Evolutionary conservation across 2,329 filamentous ascomycete genomes (phyloP).

Genomic region (Ophiobolus disseminans): DNA sequence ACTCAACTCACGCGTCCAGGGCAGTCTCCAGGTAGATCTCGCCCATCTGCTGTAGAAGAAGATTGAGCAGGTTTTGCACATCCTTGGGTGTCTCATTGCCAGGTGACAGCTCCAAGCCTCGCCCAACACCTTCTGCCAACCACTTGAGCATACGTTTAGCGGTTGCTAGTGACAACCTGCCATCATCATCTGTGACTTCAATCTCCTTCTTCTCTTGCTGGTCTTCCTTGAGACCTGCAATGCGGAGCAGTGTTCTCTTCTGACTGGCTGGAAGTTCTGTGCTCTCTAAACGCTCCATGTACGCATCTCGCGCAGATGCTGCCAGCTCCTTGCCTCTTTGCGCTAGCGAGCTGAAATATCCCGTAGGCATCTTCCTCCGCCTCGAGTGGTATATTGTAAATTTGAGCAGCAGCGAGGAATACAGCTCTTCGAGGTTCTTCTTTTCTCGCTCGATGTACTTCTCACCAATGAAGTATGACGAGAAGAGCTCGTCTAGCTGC

Average conservation of each 20-base stretch:
- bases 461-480: constrained; percentile 70
- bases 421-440: constrained; percentile 76
- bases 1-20: constrained; percentile 61
- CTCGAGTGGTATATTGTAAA: constrained; percentile 94
- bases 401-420: constrained; percentile 92
- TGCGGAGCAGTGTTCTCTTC: constrained; percentile 85
- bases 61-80: constrained; percentile 80
- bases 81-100: constrained; percentile 92
- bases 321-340: constrained; percentile 90
- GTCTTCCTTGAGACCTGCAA: constrained; percentile 81
- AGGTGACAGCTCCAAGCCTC: constrained; percentile 88
- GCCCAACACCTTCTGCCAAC: constrained; percentile 92
- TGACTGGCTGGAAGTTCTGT: constrained; percentile 88
- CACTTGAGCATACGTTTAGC: constrained; percentile 99
- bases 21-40: constrained; percentile 76
- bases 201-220: constrained; percentile 82
- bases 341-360: constrained; percentile 90
- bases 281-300: constrained; percentile 86
- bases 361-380: constrained; percentile 85
- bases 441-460: constrained; percentile 72
- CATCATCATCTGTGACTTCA: constrained; percentile 89
- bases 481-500: constrained; percentile 70
- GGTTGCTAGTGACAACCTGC: constrained; percentile 78
- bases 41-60: constrained; percentile 86
- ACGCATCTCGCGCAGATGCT: constrained; percentile 86